Base-by-base conservation (phyloP, 345 rosid genomes). In the Acer campestre region DNA sequence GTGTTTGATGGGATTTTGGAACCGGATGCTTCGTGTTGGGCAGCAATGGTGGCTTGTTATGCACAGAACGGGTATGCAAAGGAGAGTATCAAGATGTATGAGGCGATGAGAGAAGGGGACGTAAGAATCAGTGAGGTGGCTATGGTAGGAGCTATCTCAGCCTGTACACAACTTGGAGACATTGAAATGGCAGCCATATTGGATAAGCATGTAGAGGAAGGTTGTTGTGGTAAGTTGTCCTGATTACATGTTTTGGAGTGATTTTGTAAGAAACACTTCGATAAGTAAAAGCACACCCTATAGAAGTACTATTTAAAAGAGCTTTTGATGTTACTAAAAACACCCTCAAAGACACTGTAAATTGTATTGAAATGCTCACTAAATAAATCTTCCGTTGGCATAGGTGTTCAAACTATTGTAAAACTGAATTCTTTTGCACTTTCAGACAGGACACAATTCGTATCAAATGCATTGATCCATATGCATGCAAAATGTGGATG, bases 401-500 rank as follows among this genome's bases (percentile, higher is more conserved):
- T 9, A 53, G 4, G 14, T 38, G 58, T 38, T 40, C 20, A 31
- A 8, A 69, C 35, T 22, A 67, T 62, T 75, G 42, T 17, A 35
- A 16, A 31, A 3, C 67, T 35, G 53, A 68, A 35, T 1, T 20
- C 4, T 58, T 12, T 75, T n/a, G 13, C 49, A 1, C 72, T 71
- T 46, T 70, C 85, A 88, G 86, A 78, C 53, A 74, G 88, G 83
- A 78, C 83, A 12, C 53, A 68, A 5, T 81, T 79, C 23, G 78
- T 89, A 61, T 86, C 87, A 0, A 88, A 85, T 63, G 90, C 91
- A 10, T 51, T 91, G 81, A 81, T 88, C 77, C 84, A 91, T 72
- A 91, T 91, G 92, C 88, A 89, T 77, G 89, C 92, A 13, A 91
- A 85, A 73, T 91, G 91, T 55, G 92, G 94, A 70, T 75, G 81